A percentile compares a stretch with the other conserved stretches of the same genome.
phyloP scores from a whole-genome alignment of 2,329 filamentous ascomycete species.

The Fusarium coffeatum region DNA sequence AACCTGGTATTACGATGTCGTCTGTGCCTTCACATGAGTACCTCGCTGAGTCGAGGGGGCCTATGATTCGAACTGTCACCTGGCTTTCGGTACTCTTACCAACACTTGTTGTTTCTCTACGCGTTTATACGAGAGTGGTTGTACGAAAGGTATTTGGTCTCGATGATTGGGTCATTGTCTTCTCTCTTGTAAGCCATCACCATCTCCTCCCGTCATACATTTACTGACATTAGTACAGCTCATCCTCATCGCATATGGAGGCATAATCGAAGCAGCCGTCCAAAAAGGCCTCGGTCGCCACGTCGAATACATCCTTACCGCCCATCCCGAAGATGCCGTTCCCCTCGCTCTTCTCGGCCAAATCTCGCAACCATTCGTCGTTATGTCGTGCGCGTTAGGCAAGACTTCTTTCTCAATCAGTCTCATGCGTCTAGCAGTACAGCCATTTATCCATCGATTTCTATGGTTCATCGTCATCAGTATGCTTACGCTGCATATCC shows the following conservation, averaged over 20 bases:
- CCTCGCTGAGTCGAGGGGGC: constrained; percentile 23
- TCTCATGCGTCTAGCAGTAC: constrained; percentile 29
- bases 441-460: constrained; percentile 22
- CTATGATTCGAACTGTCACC: constrained; percentile 23
- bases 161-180: constrained; percentile 31
- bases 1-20: constrained; percentile 4
- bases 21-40: constrained; percentile 16
- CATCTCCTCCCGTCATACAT: accelerated
- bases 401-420: constrained; percentile 36
- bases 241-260: constrained; percentile 23
- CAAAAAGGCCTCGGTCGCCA: constrained; percentile 32
- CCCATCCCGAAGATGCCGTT: constrained; percentile 17
- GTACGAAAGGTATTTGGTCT: constrained; percentile 34
- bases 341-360: constrained; percentile 23
- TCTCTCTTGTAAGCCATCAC: constrained; percentile 7
- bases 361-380: constrained; percentile 28
- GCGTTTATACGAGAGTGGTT: constrained; percentile 24
- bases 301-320: constrained; percentile 16
- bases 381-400: constrained; percentile 33
- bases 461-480: constrained; percentile 29
- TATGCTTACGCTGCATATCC: constrained; percentile 27
- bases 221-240: constrained; percentile 9
- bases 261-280: constrained; percentile 27
- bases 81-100: constrained; percentile 30
- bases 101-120: constrained; percentile 9